Conservation (phyloP, 1,139 yeast genomes). For the Petasospora rhodanensis region DNA sequence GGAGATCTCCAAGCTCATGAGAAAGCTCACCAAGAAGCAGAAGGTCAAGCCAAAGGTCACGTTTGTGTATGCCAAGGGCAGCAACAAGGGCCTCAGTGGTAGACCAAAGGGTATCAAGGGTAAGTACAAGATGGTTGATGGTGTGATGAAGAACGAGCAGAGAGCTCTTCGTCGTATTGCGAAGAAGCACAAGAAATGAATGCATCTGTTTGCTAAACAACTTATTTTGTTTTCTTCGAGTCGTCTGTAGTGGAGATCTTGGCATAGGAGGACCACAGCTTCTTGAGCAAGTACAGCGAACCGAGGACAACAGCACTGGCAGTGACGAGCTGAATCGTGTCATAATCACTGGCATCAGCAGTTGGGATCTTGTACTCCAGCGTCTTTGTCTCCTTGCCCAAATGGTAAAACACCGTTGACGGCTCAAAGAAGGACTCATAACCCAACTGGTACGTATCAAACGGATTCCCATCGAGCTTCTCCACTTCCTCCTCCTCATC, state of each 20-base stretch:
- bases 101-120: constrained; percentile 98
- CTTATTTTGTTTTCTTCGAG: constrained; percentile 1
- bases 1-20: constrained; percentile 83
- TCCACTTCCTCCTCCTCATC: constrained; percentile 22
- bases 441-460: constrained; percentile 34
- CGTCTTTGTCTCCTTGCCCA: constrained; percentile 5
- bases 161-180: constrained; percentile 88
- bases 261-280: constrained; percentile 18
- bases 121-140: constrained; percentile 98
- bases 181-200: constrained; percentile 62
- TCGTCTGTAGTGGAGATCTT: neutral
- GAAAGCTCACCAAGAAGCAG: constrained; percentile 72
- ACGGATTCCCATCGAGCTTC: constrained; percentile 27
- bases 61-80: constrained; percentile 85
- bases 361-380: constrained; percentile 33
- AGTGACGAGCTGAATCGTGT: constrained; percentile 30
- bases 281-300: constrained; percentile 30
- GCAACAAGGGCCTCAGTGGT: constrained; percentile 81
- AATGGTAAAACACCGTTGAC: constrained; percentile 38
- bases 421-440: constrained; percentile 42
- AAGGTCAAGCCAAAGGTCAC: constrained; percentile 78
- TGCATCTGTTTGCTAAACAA: neutral
- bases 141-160: constrained; percentile 94
- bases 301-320: constrained; percentile 29
- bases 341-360: constrained; percentile 28